phyloP scores from a whole-genome alignment of 169 alveolate genomes.

The Plasmodium blacklocki region DNA sequence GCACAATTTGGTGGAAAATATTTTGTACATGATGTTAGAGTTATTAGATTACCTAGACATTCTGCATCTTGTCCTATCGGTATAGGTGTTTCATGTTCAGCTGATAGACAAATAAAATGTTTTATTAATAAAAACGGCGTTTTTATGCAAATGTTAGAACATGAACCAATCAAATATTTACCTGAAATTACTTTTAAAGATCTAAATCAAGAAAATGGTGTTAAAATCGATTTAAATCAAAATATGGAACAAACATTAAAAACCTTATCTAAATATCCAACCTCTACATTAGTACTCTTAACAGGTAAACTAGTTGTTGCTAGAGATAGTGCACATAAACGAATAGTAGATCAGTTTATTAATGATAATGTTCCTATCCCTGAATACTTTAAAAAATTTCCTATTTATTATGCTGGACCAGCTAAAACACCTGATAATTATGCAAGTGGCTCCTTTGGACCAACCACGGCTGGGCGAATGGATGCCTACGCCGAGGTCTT shows the following conservation, averaged over 20 bases:
- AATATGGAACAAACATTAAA: slow-evolving; percentile 85
- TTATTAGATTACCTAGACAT: slow-evolving; percentile 91
- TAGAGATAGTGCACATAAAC: slow-evolving; percentile 92
- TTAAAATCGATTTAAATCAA: slow-evolving; percentile 82
- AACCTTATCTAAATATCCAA: slow-evolving; percentile 83
- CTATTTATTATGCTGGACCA: slow-evolving; percentile 92
- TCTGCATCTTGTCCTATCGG: slow-evolving; percentile 93
- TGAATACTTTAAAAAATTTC: slow-evolving; percentile 87
- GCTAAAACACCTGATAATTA: slow-evolving; percentile 91
- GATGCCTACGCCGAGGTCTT: slow-evolving; percentile 88
- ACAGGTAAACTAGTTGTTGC: slow-evolving; percentile 90
- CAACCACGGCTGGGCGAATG: slow-evolving; percentile 94
- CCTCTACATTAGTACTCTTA: slow-evolving; percentile 86
- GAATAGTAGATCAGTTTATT: slow-evolving; percentile 82
- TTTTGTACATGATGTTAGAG: slow-evolving; percentile 92
- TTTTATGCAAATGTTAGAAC: slow-evolving; percentile 89
- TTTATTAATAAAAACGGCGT: slow-evolving; percentile 85
- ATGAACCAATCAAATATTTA: slow-evolving; percentile 89
- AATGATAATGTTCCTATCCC: slow-evolving; percentile 85
- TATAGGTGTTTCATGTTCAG: slow-evolving; percentile 93
- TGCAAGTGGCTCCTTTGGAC: slow-evolving; percentile 92
- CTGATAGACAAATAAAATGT: slow-evolving; percentile 90
- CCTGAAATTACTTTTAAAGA: slow-evolving; percentile 69
- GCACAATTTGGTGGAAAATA: slow-evolving; percentile 94
- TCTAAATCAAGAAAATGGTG: slow-evolving; percentile 25